Evolutionary conservation across 164 flowering plant species (phyloP).

Genomic region (Kalanchoe fedtschenkoi): DNA sequence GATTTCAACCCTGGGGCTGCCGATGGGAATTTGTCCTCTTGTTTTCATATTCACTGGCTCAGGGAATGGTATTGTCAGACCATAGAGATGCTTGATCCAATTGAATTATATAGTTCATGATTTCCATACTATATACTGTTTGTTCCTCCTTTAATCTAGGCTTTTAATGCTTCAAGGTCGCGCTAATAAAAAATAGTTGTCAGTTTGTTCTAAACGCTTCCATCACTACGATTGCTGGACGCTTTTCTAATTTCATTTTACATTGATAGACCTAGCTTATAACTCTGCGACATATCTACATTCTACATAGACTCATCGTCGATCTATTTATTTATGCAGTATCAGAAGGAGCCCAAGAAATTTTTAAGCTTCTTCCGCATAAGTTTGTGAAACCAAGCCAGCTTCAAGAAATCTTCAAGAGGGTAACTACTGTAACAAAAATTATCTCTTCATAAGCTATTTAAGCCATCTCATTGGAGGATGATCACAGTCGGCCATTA

Average conservation of each 20-base stretch:
- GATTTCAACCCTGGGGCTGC: conserved; percentile 75
- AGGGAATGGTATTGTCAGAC: conserved; percentile 67
- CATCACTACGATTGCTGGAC: too few species aligned
- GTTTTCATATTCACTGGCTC: conserved; percentile 89
- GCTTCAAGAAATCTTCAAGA: conserved; percentile 62
- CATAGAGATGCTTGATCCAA: neutral
- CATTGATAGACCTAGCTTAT: too few species aligned
- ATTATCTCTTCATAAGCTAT: neutral
- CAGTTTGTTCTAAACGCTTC: too few species aligned
- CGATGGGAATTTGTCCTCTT: conserved; percentile 78
- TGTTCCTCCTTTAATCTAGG: neutral
- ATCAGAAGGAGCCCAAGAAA: conserved; percentile 90
- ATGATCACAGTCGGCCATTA: too few species aligned
- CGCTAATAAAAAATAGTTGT: too few species aligned
- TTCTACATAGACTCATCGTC: too few species aligned
- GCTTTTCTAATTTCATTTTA: too few species aligned
- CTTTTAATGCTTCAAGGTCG: neutral
- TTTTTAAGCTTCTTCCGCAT: conserved; percentile 97
- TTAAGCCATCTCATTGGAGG: neutral
- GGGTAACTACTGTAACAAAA: conserved; percentile 22
- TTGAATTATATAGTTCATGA: neutral
- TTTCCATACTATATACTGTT: neutral
- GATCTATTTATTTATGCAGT: conserved; percentile 30
- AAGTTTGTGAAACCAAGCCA: conserved; percentile 67
- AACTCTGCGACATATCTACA: too few species aligned